A percentile compares a stretch with the other conserved stretches of the same genome.
Conservation (phyloP, 331 rosid genomes). For the Pyracantha coccinea region DNA sequence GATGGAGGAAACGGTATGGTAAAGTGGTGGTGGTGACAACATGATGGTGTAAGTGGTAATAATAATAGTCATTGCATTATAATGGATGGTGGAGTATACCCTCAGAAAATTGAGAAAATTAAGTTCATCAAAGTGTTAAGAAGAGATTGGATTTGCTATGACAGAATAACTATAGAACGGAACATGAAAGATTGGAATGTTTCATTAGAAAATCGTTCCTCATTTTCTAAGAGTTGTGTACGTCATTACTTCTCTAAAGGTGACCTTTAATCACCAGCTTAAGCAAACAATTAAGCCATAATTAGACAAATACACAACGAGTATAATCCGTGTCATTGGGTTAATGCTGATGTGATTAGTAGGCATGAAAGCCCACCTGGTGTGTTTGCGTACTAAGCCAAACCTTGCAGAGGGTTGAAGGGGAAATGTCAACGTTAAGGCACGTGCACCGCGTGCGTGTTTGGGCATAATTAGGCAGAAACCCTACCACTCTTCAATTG, state of each 20-base stretch:
- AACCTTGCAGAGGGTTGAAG: background rate
- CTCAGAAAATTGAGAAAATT: too few species aligned
- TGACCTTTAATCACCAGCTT: background rate
- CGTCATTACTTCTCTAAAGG: background rate
- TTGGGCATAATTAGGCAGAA: background rate
- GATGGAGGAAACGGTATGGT: too few species aligned
- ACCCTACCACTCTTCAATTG: slow-evolving; percentile 1
- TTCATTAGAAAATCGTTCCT: background rate
- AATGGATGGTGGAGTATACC: too few species aligned
- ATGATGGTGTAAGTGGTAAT: too few species aligned
- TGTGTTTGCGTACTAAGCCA: background rate
- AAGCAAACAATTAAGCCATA: background rate
- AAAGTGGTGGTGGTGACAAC: too few species aligned
- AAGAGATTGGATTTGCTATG: too few species aligned
- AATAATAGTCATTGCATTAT: too few species aligned
- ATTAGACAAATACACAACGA: background rate
- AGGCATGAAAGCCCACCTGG: background rate
- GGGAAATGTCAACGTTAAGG: background rate
- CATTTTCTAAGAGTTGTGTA: too few species aligned
- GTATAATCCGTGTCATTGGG: background rate
- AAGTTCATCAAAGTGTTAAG: too few species aligned
- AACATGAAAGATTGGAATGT: too few species aligned
- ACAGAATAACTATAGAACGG: too few species aligned
- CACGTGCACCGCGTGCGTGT: slow-evolving; percentile 1
- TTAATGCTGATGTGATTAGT: background rate